A percentile compares a stretch with the other conserved stretches of the same genome.
phyloP scores from a whole-genome alignment of 2,329 filamentous ascomycete species.

The Aureobasidium sp. region DNA sequence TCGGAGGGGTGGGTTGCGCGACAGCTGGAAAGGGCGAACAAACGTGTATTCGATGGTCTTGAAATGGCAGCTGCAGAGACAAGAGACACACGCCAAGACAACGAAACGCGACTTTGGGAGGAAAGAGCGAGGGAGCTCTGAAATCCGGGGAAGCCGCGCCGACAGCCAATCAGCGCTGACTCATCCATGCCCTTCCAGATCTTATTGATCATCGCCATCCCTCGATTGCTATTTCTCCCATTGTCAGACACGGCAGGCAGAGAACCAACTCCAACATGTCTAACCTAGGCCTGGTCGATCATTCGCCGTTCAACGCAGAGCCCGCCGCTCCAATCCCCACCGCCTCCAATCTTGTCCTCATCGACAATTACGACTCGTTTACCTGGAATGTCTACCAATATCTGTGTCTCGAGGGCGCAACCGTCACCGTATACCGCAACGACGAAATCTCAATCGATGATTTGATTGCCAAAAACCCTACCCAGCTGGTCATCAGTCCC shows the following conservation, averaged over 20 bases:
- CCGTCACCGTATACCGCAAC: conserved; percentile 82
- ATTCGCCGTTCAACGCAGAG: conserved; percentile 78
- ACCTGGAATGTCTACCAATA: conserved; percentile 99
- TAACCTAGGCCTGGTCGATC: conserved; percentile 52
- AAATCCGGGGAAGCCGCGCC: background rate
- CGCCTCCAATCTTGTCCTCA: conserved; percentile 84
- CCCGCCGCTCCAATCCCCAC: conserved; percentile 63
- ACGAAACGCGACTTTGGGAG: conserved; percentile 1
- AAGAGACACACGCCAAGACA: conserved; percentile 1
- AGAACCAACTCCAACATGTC: background rate
- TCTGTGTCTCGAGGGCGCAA: conserved; percentile 88
- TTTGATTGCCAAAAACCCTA: conserved; percentile 73
- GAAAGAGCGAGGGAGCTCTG: background rate
- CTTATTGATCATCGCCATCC: background rate
- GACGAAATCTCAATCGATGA: conserved; percentile 83
- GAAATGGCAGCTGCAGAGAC: background rate
- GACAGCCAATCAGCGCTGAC: background rate
- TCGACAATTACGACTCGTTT: conserved; percentile 99
- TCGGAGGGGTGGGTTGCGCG: background rate
- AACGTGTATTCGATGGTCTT: background rate
- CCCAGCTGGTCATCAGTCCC: conserved; percentile 88
- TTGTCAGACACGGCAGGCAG: background rate
- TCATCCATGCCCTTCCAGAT: background rate
- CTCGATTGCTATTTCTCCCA: background rate
- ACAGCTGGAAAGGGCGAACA: background rate